phyloP scores from a whole-genome alignment of 2,329 filamentous ascomycete species.

The Xylariaceae sp. region DNA sequence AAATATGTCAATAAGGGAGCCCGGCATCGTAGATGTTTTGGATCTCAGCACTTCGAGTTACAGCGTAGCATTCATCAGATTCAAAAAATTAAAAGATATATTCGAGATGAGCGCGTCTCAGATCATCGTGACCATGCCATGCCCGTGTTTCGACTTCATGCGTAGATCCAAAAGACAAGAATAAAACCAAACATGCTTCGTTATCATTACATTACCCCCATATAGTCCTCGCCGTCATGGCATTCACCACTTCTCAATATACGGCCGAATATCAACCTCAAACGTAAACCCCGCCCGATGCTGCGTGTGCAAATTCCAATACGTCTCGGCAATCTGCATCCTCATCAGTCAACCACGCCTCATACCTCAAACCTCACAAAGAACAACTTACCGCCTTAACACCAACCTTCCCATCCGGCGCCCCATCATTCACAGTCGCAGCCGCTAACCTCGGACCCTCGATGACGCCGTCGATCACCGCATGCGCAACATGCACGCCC shows the following conservation, averaged over 20 bases:
- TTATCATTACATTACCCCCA: neutral
- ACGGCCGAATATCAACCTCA: conserved; percentile 66
- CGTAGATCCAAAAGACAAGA: no score
- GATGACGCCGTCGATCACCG: conserved; percentile 70
- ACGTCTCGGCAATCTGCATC: conserved; percentile 61
- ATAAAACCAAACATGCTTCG: neutral
- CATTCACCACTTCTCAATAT: conserved; percentile 59
- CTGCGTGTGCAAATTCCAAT: conserved; percentile 70
- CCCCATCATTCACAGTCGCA: conserved; percentile 39
- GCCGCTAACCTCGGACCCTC: conserved; percentile 59
- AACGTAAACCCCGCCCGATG: conserved; percentile 65
- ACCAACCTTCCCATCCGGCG: conserved; percentile 52
- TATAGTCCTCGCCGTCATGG: no score
- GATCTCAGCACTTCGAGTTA: no score
- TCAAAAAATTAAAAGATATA: no score
- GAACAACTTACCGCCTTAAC: conserved; percentile 55
- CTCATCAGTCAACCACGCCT: conserved; percentile 13
- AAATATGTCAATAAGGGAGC: no score
- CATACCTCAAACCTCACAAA: neutral
- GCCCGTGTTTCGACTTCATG: no score
- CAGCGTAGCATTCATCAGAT: no score
- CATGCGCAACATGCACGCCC: conserved; percentile 69
- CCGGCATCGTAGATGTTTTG: no score
- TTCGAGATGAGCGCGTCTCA: no score
- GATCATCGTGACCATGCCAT: neutral